Percentiles rank a stretch among this genome's conserved stretches.
phyloP scores from a whole-genome alignment of 352 stramenopile species.

The Phytophthora uliginosa region DNA sequence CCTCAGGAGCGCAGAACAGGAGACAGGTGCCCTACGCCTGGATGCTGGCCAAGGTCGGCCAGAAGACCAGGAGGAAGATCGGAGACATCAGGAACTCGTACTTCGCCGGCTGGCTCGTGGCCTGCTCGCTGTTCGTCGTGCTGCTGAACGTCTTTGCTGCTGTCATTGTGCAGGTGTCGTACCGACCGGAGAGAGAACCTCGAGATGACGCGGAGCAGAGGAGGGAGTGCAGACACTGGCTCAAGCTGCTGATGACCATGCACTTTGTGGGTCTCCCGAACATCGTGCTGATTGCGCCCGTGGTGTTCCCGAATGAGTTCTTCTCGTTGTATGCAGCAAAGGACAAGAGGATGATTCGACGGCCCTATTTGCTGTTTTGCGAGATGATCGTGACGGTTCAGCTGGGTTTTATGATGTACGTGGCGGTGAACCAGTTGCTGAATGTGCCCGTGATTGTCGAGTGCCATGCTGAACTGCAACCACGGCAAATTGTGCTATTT shows the following conservation, averaged over 20 bases:
- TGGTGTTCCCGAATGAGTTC: slow-evolving; percentile 61
- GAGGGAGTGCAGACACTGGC: slow-evolving; percentile 42
- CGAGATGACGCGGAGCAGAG: slow-evolving; percentile 18
- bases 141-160: slow-evolving; percentile 55
- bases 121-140: slow-evolving; percentile 61
- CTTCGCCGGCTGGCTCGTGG: slow-evolving; percentile 77
- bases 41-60: slow-evolving; percentile 38
- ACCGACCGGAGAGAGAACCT: slow-evolving; percentile 24
- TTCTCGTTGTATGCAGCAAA: slow-evolving; percentile 65
- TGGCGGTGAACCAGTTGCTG: slow-evolving; percentile 52
- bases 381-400: slow-evolving; percentile 70
- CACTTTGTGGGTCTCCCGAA: slow-evolving; percentile 64
- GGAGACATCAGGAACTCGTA: slow-evolving; percentile 76
- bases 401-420: slow-evolving; percentile 71
- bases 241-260: slow-evolving; percentile 54
- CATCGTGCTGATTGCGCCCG: slow-evolving; percentile 62
- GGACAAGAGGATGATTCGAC: slow-evolving; percentile 70
- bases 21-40: slow-evolving; percentile 30
- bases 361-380: slow-evolving; percentile 74
- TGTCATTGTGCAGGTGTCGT: slow-evolving; percentile 45
- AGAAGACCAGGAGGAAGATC: slow-evolving; percentile 39
- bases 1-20: not conserved
- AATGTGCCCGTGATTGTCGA: slow-evolving; percentile 57
- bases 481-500: slow-evolving; percentile 60
- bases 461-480: slow-evolving; percentile 45